Evolutionary conservation across 129 eudicot species (phyloP).

Genomic region (Solidago caesia): DNA sequence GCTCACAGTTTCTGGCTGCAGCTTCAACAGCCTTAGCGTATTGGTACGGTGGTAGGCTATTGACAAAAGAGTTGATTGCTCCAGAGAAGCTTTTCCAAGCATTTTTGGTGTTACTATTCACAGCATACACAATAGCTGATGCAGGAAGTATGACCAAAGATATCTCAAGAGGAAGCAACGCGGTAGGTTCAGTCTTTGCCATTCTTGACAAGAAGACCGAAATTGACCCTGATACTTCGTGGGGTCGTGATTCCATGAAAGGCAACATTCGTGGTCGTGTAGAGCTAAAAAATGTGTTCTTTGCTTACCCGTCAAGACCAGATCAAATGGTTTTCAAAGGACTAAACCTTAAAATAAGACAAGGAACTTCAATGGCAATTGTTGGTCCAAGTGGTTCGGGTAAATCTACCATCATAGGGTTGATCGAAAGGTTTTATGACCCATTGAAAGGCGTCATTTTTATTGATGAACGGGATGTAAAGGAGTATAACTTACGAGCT

Average conservation of each 20-base stretch:
- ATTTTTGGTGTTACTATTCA: slow-evolving; percentile 53
- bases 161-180: slow-evolving; percentile 68
- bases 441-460: slow-evolving; percentile 49
- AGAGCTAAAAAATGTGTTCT: slow-evolving; percentile 58
- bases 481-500: slow-evolving; percentile 48
- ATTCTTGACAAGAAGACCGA: slow-evolving; percentile 58
- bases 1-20: slow-evolving; percentile 62
- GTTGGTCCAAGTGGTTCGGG: slow-evolving; percentile 86
- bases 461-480: slow-evolving; percentile 56
- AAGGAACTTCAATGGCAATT: slow-evolving; percentile 64
- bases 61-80: slow-evolving; percentile 34
- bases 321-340: slow-evolving; percentile 65
- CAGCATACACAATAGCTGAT: slow-evolving; percentile 73
- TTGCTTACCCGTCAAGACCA: slow-evolving; percentile 71
- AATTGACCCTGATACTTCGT: slow-evolving; percentile 49
- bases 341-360: slow-evolving; percentile 50
- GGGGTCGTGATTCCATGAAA: slow-evolving; percentile 30
- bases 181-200: slow-evolving; percentile 62
- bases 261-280: slow-evolving; percentile 48
- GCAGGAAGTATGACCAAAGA: slow-evolving; percentile 82
- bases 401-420: slow-evolving; percentile 69
- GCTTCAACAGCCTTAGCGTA: slow-evolving; percentile 64
- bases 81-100: slow-evolving; percentile 64
- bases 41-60: slow-evolving; percentile 68
- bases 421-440: slow-evolving; percentile 73